Conservation (phyloP, 805 yeast species). For the Yarrowia sp. region DNA sequence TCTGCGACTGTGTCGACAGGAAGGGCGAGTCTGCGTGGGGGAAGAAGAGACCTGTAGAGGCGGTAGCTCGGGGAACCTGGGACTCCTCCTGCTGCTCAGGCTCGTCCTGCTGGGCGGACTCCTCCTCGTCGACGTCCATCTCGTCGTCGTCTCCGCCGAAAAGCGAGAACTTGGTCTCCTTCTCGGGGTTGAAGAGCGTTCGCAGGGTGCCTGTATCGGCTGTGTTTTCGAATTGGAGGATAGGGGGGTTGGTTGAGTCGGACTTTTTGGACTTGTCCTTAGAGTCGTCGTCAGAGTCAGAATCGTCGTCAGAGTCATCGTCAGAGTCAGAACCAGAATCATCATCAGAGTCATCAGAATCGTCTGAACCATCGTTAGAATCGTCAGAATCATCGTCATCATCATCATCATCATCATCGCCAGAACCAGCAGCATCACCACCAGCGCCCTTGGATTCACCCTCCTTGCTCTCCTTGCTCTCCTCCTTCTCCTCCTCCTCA, state of each 20-base stretch:
- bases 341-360: neutral
- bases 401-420: neutral
- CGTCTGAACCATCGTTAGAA: neutral
- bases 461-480: neutral
- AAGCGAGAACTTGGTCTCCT: slow-evolving; percentile 29
- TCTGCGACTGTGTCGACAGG: slow-evolving; percentile 77
- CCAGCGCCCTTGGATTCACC: too few relatives aligned
- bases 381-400: slow-evolving; percentile 16
- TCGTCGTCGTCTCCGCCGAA: slow-evolving; percentile 30
- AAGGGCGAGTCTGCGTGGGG: slow-evolving; percentile 83
- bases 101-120: neutral
- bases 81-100: neutral
- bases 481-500: neutral
- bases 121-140: slow-evolving; percentile 28
- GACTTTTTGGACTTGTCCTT: neutral
- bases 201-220: slow-evolving; percentile 28
- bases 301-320: neutral
- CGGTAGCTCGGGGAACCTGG: neutral
- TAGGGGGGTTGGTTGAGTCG: neutral
- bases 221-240: neutral
- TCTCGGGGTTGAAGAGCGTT: slow-evolving; percentile 29
- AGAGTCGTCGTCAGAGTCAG: slow-evolving; percentile 28
- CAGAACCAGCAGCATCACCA: neutral
- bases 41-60: slow-evolving; percentile 57
- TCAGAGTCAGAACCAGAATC: neutral